phyloP scores from a whole-genome alignment of 208 protist genomes.

The Vickermania ingenoplastis region DNA sequence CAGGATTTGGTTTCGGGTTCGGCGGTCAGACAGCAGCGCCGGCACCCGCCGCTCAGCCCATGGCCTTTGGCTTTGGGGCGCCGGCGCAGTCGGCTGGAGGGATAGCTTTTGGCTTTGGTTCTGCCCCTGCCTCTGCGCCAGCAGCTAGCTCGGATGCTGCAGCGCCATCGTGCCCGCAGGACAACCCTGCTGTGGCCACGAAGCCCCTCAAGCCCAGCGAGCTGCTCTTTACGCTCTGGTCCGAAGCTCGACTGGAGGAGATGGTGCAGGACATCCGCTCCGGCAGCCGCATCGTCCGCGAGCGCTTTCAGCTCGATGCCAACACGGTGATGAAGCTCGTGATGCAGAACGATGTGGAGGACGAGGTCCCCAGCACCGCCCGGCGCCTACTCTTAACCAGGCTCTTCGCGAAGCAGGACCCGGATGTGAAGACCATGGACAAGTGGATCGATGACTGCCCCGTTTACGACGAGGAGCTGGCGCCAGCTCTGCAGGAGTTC shows the following conservation, averaged over 20 bases:
- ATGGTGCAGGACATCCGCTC: conserved; percentile 63
- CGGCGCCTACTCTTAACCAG: conserved; percentile 44
- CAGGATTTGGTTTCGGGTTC: conserved; percentile 22
- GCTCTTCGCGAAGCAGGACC: conserved; percentile 64
- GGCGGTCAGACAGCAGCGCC: conserved; percentile 1
- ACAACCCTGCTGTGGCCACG: conserved; percentile 12
- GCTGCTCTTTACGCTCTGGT: conserved; percentile 73
- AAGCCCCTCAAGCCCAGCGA: conserved; percentile 49
- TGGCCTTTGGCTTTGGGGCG: conserved; percentile 12
- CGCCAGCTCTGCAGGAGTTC: conserved; percentile 57
- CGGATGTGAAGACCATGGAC: conserved; percentile 41
- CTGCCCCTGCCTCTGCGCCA: background rate
- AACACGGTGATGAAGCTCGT: conserved; percentile 48
- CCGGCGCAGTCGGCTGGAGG: background rate
- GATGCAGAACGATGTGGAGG: conserved; percentile 84
- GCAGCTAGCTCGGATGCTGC: conserved; percentile 5
- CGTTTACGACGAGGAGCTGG: conserved; percentile 58
- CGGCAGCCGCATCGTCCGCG: conserved; percentile 71
- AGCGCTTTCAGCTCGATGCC: conserved; percentile 37
- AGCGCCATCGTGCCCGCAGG: background rate
- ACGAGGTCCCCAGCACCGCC: conserved; percentile 38
- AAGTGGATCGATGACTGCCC: conserved; percentile 56
- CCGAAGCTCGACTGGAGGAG: conserved; percentile 37
- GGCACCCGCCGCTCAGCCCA: conserved; percentile 1
- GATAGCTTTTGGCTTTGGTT: conserved; percentile 10